Conservation (phyloP, 164 flowering plant genomes). For the Santalum album region DNA sequence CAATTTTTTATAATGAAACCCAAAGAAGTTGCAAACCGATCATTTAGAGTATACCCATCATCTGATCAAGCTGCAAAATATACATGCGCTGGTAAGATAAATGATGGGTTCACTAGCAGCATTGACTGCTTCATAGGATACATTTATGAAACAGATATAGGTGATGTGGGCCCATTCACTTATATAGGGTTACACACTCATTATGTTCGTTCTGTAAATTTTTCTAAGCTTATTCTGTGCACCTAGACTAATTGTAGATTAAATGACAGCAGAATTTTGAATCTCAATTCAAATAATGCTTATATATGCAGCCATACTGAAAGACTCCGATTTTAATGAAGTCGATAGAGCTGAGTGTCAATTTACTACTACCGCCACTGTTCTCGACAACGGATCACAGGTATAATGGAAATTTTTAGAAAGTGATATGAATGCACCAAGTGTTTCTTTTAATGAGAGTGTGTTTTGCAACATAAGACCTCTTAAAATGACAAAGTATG, state of each 20-base stretch:
- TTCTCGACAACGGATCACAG: slow-evolving; percentile 80
- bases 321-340: slow-evolving; percentile 79
- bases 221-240: no score
- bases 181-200: no score
- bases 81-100: slow-evolving; percentile 50
- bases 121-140: no score
- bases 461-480: background rate
- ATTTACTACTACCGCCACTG: slow-evolving; percentile 75
- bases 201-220: no score
- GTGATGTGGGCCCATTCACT: no score
- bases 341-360: slow-evolving; percentile 94
- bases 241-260: background rate
- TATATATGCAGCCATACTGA: slow-evolving; percentile 71
- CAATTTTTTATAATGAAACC: slow-evolving; percentile 84
- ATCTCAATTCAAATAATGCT: slow-evolving; percentile 1
- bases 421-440: background rate
- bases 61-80: slow-evolving; percentile 78
- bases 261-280: background rate
- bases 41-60: slow-evolving; percentile 63
- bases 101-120: background rate
- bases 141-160: no score
- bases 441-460: background rate
- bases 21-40: slow-evolving; percentile 37
- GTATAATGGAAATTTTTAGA: slow-evolving; percentile 21
- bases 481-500: background rate